phyloP scores from a whole-genome alignment of 352 stramenopile species.

The Globisporangium rhizosaccharum region DNA sequence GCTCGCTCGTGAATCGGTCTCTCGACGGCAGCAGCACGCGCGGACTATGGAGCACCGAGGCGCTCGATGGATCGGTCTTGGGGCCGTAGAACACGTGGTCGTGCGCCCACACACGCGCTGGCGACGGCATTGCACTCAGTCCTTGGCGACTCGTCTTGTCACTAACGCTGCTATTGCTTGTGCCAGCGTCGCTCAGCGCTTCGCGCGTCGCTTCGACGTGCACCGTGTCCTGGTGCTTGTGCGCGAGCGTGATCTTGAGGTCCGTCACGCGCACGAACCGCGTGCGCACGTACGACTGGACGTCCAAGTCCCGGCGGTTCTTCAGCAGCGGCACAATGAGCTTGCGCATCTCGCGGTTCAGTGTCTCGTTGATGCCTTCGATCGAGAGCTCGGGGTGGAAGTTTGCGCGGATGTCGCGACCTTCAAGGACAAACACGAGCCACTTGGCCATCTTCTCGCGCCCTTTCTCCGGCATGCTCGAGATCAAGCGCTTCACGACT shows the following conservation, averaged over 20 bases:
- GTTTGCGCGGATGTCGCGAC: slow-evolving; percentile 62
- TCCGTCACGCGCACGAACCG: slow-evolving; percentile 60
- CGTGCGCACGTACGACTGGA: slow-evolving; percentile 55
- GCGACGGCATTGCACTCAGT: neutral
- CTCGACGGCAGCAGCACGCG: slow-evolving; percentile 29
- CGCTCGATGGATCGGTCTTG: slow-evolving; percentile 50
- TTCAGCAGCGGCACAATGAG: slow-evolving; percentile 71
- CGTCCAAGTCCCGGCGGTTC: slow-evolving; percentile 61
- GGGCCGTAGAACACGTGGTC: slow-evolving; percentile 66
- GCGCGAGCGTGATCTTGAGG: slow-evolving; percentile 60
- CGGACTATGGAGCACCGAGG: slow-evolving; percentile 50
- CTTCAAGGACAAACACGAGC: slow-evolving; percentile 65
- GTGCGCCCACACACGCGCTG: slow-evolving; percentile 28
- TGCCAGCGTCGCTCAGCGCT: neutral
- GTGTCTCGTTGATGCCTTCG: slow-evolving; percentile 55
- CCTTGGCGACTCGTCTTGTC: neutral
- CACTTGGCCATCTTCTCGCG: slow-evolving; percentile 69
- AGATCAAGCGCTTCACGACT: slow-evolving; percentile 58
- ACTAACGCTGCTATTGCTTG: slow-evolving; percentile 8
- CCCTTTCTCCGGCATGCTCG: slow-evolving; percentile 56
- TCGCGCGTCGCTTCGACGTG: slow-evolving; percentile 28
- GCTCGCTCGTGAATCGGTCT: slow-evolving; percentile 52
- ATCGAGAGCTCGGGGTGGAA: slow-evolving; percentile 72
- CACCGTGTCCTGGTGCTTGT: slow-evolving; percentile 57
- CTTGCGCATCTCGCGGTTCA: slow-evolving; percentile 57